Evolutionary conservation across 306 rosid genomes (phyloP).

Genomic region (Trifolium dubium): DNA sequence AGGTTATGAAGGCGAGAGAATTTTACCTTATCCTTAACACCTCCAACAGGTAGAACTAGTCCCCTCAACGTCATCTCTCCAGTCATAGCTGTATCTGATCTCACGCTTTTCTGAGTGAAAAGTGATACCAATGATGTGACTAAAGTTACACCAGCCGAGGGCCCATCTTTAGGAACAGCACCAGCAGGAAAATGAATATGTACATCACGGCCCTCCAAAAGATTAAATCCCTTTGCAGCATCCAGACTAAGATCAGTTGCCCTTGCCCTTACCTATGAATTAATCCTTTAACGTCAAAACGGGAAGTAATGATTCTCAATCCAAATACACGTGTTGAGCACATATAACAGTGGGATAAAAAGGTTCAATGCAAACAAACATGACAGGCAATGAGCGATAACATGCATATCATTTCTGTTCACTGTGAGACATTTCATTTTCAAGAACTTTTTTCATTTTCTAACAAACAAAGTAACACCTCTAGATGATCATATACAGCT

Average conservation of each 20-base stretch:
- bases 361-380: slow-evolving; percentile 31
- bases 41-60: slow-evolving; percentile 96
- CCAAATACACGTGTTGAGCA: slow-evolving; percentile 34
- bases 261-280: slow-evolving; percentile 83
- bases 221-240: slow-evolving; percentile 63
- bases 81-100: slow-evolving; percentile 99
- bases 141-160: slow-evolving; percentile 98
- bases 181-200: slow-evolving; percentile 99
- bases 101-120: slow-evolving; percentile 74
- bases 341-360: slow-evolving; percentile 23
- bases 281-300: slow-evolving; percentile 37
- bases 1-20: slow-evolving; percentile 19
- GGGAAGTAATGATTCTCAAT: slow-evolving; percentile 27
- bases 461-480: slow-evolving; percentile 5
- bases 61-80: slow-evolving; percentile 99
- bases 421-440: background rate
- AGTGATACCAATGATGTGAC: slow-evolving; percentile 94
- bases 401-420: slow-evolving; percentile 6
- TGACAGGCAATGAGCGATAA: background rate
- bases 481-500: background rate
- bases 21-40: slow-evolving; percentile 94
- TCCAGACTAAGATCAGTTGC: slow-evolving; percentile 75
- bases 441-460: slow-evolving; percentile 13
- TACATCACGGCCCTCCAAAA: slow-evolving; percentile 90
- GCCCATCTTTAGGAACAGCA: slow-evolving; percentile 99